Percentiles rank a stretch among this genome's conserved stretches.
phyloP scores from a whole-genome alignment of 441 rosid species.

The Gossypium gossypioides region DNA sequence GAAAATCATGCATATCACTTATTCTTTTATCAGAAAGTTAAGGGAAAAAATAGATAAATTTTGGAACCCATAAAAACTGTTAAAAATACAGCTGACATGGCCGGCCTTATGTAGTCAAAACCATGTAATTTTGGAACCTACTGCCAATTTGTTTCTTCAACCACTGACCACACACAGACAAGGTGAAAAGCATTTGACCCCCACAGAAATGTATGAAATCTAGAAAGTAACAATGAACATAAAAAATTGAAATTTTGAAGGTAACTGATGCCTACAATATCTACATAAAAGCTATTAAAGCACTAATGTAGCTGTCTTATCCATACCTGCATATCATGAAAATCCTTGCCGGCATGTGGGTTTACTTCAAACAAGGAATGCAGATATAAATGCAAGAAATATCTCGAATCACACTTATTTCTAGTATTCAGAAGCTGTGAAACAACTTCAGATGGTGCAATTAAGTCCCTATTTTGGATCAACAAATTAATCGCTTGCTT shows the following conservation, averaged over 20 bases:
- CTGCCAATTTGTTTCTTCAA: neutral
- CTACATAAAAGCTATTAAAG: neutral
- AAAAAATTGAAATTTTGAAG: neutral
- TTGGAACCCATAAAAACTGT: neutral
- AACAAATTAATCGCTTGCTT: slow-evolving; percentile 71
- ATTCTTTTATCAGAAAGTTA: neutral
- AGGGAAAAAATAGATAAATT: neutral
- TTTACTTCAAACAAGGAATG: slow-evolving; percentile 76
- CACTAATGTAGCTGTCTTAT: neutral
- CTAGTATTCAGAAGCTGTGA: slow-evolving; percentile 48
- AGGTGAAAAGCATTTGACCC: neutral
- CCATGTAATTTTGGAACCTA: slow-evolving; percentile 2
- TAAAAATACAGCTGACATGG: neutral
- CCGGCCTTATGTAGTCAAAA: neutral
- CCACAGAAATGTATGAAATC: neutral
- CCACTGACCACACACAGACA: neutral
- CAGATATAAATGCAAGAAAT: slow-evolving; percentile 72
- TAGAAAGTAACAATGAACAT: neutral
- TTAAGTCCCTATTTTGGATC: slow-evolving; percentile 73
- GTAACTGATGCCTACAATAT: neutral
- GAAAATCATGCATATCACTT: neutral
- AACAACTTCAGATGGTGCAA: slow-evolving; percentile 82
- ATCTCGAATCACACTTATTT: slow-evolving; percentile 68
- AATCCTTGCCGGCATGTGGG: slow-evolving; percentile 78
- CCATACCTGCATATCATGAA: slow-evolving; percentile 93